Base-by-base conservation (phyloP, 306 rosid genomes). In the Glycine tomentella region DNA sequence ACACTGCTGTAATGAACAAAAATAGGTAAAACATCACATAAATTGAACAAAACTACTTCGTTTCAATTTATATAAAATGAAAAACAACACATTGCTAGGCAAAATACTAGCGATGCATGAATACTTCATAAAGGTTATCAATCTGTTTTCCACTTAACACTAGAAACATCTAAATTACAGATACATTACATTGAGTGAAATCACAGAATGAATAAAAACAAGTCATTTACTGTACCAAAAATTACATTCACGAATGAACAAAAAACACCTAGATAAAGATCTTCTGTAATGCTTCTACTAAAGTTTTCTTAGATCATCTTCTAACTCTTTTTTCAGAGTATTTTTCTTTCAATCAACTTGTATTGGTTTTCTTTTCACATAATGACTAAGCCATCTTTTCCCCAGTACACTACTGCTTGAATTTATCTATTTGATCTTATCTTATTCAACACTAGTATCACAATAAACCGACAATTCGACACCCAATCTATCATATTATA, bases 1-100 rank as follows among this genome's bases (percentile, higher is more conserved):
- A 45, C 71, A 78, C 16, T 59, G 82, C 86, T 82, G 86, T 57
- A 76, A 86, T 74, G 13, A 78, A 82, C 73, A 86, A 74, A 64
- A 78, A 67, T 58, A 75, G 57, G 81, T 33, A 65, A 73, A 85
- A 82, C 17, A 78, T 74, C 80, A 85, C 50, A 82, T 57, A 74
- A 73, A 16, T 13, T 15, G 46, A 78, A 59, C 71, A 61, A 57
- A 48, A 17, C 49, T 34, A 33, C 56, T 59, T 45, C 42, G 36
- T 64, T 50, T 56, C 40, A 77, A 76, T 49, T 46, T n/a, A 64
- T 56, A 46, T 13, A 72, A 63, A 80, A 13, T 33, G 31, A 61
- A 40, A 62, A 16, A 33, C 33, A 17, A 16, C 58, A 15, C 38
- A 50, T 42, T 50, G 67, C 53, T 68, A 66, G 58, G 57, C 65